Percentiles rank a stretch among this genome's conserved stretches.
phyloP scores from a whole-genome alignment of 345 rosid genomes.

The Erucastrum elatum region DNA sequence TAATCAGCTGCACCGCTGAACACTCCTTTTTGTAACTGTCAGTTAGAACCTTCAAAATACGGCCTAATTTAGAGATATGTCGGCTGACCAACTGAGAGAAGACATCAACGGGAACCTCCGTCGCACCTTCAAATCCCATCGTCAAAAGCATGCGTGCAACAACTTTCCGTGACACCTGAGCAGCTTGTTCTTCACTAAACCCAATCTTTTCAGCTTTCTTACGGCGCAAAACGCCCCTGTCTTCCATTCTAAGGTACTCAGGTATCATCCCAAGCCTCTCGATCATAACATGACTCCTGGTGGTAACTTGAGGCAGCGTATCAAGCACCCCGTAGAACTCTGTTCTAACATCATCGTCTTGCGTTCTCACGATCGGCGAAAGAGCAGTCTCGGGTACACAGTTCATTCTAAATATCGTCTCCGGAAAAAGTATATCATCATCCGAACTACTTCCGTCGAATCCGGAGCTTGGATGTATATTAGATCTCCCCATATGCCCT shows the following conservation, averaged over 20 bases:
- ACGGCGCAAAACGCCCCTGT: slow-evolving; percentile 61
- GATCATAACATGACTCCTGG: slow-evolving; percentile 67
- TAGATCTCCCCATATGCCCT: slow-evolving; percentile 39
- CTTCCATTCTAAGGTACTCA: slow-evolving; percentile 62
- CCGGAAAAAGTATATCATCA: slow-evolving; percentile 66
- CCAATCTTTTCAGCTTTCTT: slow-evolving; percentile 55
- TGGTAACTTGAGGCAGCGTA: slow-evolving; percentile 62
- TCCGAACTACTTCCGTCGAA: slow-evolving; percentile 52
- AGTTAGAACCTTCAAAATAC: slow-evolving; percentile 66
- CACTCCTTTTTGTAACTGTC: slow-evolving; percentile 85
- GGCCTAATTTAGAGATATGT: slow-evolving; percentile 74
- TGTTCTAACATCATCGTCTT: slow-evolving; percentile 41
- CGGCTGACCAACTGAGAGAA: slow-evolving; percentile 68
- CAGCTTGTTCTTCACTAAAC: slow-evolving; percentile 77
- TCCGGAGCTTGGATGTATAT: slow-evolving; percentile 45
- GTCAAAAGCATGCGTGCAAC: slow-evolving; percentile 57
- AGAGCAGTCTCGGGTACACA: slow-evolving; percentile 84
- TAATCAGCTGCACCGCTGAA: slow-evolving; percentile 77
- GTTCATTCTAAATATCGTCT: slow-evolving; percentile 70
- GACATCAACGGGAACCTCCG: slow-evolving; percentile 78
- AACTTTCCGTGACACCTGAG: slow-evolving; percentile 61
- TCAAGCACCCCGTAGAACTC: slow-evolving; percentile 75
- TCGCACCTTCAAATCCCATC: slow-evolving; percentile 74
- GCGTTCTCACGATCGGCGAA: slow-evolving; percentile 43
- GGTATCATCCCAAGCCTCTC: slow-evolving; percentile 90